Conservation (phyloP, 176 grass and related monocot genomes). For the Leersia perrieri region DNA sequence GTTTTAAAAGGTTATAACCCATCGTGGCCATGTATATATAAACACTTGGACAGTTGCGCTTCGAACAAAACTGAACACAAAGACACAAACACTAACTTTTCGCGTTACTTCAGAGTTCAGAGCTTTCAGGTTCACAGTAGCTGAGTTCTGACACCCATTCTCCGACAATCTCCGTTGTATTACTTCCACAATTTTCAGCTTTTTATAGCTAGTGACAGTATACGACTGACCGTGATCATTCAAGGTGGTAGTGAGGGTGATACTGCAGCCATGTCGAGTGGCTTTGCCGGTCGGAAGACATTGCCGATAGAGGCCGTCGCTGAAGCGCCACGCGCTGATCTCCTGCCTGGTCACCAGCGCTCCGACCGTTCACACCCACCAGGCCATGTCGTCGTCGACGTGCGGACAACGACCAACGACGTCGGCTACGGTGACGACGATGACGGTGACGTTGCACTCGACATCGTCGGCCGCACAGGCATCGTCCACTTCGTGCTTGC, state of each 20-base stretch:
- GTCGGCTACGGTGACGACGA: background rate
- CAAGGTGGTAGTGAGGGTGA: background rate
- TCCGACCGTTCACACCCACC: conserved; percentile 14
- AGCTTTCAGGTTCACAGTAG: too few species aligned
- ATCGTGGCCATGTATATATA: background rate
- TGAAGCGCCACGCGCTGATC: background rate
- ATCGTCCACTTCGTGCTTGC: conserved; percentile 55
- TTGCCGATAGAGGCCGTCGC: conserved; percentile 15
- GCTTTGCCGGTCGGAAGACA: background rate
- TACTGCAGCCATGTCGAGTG: background rate
- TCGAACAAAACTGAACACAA: background rate
- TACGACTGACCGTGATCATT: background rate
- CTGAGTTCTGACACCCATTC: too few species aligned
- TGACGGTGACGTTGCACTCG: background rate
- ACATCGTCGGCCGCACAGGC: background rate
- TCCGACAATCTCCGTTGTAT: background rate
- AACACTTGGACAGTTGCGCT: too few species aligned
- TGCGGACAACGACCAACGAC: background rate
- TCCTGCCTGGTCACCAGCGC: background rate
- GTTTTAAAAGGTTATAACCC: background rate
- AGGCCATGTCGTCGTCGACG: conserved; percentile 25
- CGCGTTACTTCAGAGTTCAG: too few species aligned
- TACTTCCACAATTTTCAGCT: too few species aligned
- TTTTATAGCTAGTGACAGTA: background rate
- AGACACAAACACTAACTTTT: background rate